Evolutionary conservation across 805 yeast species (phyloP), one percentile per base, ranked within the genome.

Genomic region (Candida golubevii): DNA sequence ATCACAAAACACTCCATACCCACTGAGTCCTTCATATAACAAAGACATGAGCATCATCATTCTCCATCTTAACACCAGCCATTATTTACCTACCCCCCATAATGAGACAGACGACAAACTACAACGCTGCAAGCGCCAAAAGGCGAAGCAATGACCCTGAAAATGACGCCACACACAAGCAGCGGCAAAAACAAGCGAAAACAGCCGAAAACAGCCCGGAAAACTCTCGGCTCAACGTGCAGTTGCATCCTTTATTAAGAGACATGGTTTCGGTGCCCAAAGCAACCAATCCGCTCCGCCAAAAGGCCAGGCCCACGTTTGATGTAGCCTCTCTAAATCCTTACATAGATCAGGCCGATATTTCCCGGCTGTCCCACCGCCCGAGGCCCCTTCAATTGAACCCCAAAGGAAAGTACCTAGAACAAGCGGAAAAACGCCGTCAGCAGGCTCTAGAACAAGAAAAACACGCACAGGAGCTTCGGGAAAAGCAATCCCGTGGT

Each of bases 361-460:
- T 51, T 11, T 31, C 47, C 33, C 39, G 43, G 8, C 43, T 23
- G 6, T 32, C 26, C 18, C 50, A 46, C 26, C 48, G 47, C 10
- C 33, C 56, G 2, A 58, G 78, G 41, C 74, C 70, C 2, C 62
- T 83, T 35, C 61, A 59, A 12, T 79, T 88, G 54, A 80, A 77
- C 54, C 75, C 71, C 30, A 71, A 72, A 34, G 96, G 96, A 2
- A 85, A 80, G 56, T 83, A 71, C 54, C 72, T 83, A 1, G 72
- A 67, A 34, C 61, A 69, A 44, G 90, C 81, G 36, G 61, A 78
- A 10, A 74, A 74, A 51, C 42, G 74, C n/a, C 61, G 88, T 15
- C 69, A 64, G 35, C 68, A 65, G 28, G 34, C 63, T 13, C 42
- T 34, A 5, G 30, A 45, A 33, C 27, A 35, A n/a, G 35, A 26